Conservation (phyloP, 495 filamentous ascomycete genomes). For the Neurospora sp. region DNA sequence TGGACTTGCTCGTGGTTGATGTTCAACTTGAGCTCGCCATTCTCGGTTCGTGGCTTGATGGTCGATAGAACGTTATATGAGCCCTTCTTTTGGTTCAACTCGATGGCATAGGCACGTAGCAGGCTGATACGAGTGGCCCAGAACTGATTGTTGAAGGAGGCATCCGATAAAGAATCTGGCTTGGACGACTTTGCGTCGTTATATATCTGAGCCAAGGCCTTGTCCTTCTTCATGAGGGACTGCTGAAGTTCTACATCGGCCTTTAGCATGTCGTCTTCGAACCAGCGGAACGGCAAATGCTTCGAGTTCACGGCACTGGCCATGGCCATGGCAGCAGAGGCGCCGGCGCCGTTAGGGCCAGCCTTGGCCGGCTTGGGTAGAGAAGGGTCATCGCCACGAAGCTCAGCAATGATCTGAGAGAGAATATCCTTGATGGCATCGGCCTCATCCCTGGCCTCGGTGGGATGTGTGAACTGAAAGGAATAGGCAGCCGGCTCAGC, state of each 20-base stretch:
- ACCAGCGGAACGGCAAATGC: constrained; percentile 44
- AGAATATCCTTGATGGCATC: constrained; percentile 73
- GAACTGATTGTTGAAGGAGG: constrained; percentile 78
- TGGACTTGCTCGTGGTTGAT: constrained; percentile 88
- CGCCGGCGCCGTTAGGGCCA: constrained; percentile 19
- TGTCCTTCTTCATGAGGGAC: constrained; percentile 69
- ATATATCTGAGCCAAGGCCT: constrained; percentile 65
- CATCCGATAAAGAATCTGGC: constrained; percentile 65
- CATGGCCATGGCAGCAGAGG: constrained; percentile 36
- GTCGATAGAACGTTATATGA: constrained; percentile 87
- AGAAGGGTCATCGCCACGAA: constrained; percentile 46
- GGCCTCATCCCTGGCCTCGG: constrained; percentile 69
- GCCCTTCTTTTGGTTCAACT: constrained; percentile 71
- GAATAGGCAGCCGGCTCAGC: constrained; percentile 54
- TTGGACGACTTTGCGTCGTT: constrained; percentile 68
- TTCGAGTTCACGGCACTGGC: constrained; percentile 37
- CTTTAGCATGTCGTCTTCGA: constrained; percentile 66
- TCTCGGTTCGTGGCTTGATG: constrained; percentile 72
- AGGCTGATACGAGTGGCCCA: constrained; percentile 81
- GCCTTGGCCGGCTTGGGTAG: constrained; percentile 30
- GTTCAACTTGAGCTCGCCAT: constrained; percentile 67
- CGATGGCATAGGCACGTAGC: constrained; percentile 81
- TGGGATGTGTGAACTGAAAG: constrained; percentile 74
- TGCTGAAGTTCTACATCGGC: constrained; percentile 70
- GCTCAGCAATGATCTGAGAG: constrained; percentile 59